Percentiles rank a stretch among this genome's conserved stretches.
Conservation (phyloP, 1,139 yeast species). For the Pichia sp. region DNA sequence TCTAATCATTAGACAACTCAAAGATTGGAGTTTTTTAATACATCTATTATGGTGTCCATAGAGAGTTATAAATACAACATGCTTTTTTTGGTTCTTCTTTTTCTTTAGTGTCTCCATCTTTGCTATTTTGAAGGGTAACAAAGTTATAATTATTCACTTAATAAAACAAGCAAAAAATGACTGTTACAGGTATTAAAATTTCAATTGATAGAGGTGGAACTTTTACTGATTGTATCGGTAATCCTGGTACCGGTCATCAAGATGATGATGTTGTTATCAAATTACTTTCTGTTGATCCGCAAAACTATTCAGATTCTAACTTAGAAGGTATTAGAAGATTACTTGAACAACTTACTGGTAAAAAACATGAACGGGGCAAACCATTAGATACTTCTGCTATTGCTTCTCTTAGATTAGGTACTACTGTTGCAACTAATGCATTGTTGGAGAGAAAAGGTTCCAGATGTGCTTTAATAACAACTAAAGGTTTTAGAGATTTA, state of each 20-base stretch:
- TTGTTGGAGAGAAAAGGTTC: slow-evolving; percentile 63
- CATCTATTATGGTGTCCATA: no score
- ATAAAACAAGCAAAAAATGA: neutral
- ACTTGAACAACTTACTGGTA: slow-evolving; percentile 50
- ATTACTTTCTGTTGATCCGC: slow-evolving; percentile 78
- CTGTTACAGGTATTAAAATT: slow-evolving; percentile 5
- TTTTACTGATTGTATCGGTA: slow-evolving; percentile 14
- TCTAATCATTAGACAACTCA: no score
- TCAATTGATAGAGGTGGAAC: slow-evolving; percentile 13
- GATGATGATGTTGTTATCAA: slow-evolving; percentile 47
- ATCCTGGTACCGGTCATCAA: slow-evolving; percentile 1
- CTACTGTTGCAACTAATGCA: slow-evolving; percentile 74
- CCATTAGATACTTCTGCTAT: slow-evolving; percentile 39
- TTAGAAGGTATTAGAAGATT: slow-evolving; percentile 82
- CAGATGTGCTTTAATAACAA: slow-evolving; percentile 53
- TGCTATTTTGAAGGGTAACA: no score
- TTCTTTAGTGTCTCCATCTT: no score
- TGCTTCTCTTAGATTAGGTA: slow-evolving; percentile 64
- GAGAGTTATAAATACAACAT: no score
- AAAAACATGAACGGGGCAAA: slow-evolving; percentile 42
- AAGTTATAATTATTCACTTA: no score
- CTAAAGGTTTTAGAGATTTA: slow-evolving; percentile 61
- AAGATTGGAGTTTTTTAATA: no score
- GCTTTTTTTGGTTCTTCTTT: no score
- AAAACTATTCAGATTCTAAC: slow-evolving; percentile 82